Base-by-base conservation (phyloP, 768 basidiomycete genomes). In the Amanita brunnescens region DNA sequence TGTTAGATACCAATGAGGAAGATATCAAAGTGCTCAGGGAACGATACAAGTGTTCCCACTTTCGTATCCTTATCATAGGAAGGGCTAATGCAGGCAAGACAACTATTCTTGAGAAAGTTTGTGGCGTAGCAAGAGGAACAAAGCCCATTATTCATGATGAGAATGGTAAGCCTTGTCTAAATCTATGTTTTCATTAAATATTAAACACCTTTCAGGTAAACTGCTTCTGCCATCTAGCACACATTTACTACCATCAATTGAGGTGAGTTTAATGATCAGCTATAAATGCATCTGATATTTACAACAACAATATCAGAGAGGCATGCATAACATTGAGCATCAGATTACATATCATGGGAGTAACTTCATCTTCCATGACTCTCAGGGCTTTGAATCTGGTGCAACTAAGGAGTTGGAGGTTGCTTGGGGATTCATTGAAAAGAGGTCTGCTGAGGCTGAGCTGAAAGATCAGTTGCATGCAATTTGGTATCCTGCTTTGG, bases 301-400 rank as follows among this genome's bases (percentile, higher is more conserved):
- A 3, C 9, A 6, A 0, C 9, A 5, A 38, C 37, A 20, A n/a
- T 29, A 34, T 32, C 54, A 66, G 68, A 64, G 69, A 32, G 71
- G 69, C 26, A 35, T 50, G 3, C 70, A 70, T 56, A 54, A 73
- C 46, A 65, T 71, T 23, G 49, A 64, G 45, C 51, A 57, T 26
- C 55, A 61, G 49, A 60, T 68, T 35, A 53, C 60, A 6, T 72
- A 67, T 53, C 13, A 12, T 21, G 42, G 37, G 23, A 67, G 60
- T 56, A 67, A 67, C 26, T 73, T 70, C 54, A 61, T 72, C 21
- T 72, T 73, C 50, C 72, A 73, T 34, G 71, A 74, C 49, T 74
- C 72, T 18, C 51, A 61, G 39, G 72, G 71, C 4, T 70, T 74
- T 45, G 70, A 73, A 56, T 52, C 67, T 16, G 71, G 71, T 4